These are phyloP conservation scores for Globisporangium nunn DNA, from an alignment of 352 stramenopile species.

Conservation along the genomic window DNA sequence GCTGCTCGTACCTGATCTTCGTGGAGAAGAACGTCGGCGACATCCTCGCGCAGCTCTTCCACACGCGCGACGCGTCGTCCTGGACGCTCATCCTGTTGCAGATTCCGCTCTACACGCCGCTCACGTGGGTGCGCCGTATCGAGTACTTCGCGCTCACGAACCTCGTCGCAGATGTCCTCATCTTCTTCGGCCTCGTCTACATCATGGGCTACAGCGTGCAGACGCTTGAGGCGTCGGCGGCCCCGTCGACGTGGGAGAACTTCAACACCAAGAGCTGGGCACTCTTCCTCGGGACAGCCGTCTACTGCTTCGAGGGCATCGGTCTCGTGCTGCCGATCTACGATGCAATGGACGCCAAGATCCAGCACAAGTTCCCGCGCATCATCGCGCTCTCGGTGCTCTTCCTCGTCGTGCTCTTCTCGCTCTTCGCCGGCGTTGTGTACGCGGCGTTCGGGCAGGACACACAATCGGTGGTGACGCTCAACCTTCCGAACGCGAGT, in stretches of 20 bases:
- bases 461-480: constrained; percentile 51
- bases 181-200: constrained; percentile 50
- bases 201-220: constrained; percentile 47
- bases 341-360: constrained; percentile 43
- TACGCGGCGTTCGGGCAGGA: constrained; percentile 46
- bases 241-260: constrained; percentile 38
- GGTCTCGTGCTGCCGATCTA: constrained; percentile 64
- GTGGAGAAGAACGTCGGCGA: constrained; percentile 64
- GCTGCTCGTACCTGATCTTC: constrained; percentile 73
- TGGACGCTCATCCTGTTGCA: constrained; percentile 55
- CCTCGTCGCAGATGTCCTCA: constrained; percentile 52
- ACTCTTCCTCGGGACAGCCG: constrained; percentile 51
- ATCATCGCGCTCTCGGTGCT: constrained; percentile 41
- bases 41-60: constrained; percentile 45
- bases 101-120: constrained; percentile 58
- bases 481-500: constrained; percentile 48
- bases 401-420: constrained; percentile 50
- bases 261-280: constrained; percentile 63
- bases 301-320: constrained; percentile 74
- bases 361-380: constrained; percentile 55
- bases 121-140: constrained; percentile 66
- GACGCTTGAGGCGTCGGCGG: constrained; percentile 25
- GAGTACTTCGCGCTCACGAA: constrained; percentile 73
- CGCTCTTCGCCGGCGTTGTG: constrained; percentile 43
- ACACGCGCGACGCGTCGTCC: constrained; percentile 32